Evolutionary conservation across 2,329 filamentous ascomycete genomes (phyloP).

Genomic region (Stagonosporopsis rhizophila): DNA sequence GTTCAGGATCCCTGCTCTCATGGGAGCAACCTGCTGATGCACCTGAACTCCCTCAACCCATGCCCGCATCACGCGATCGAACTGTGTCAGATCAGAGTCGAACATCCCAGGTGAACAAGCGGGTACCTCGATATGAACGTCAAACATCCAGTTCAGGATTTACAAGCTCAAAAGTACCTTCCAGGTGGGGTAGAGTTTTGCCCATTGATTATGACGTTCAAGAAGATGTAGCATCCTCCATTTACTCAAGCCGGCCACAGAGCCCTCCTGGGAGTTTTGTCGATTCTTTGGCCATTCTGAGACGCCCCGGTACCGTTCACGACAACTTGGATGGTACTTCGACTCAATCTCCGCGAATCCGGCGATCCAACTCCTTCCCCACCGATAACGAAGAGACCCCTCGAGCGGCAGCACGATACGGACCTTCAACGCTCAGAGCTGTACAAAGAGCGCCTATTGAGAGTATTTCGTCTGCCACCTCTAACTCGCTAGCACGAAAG

Average conservation of each 20-base stretch:
- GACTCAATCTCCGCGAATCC: slow-evolving; percentile 14
- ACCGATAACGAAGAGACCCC: slow-evolving; percentile 36
- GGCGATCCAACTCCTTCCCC: slow-evolving; percentile 32
- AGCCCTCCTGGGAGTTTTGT: slow-evolving; percentile 45
- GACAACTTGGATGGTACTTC: slow-evolving; percentile 19
- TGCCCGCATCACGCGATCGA: slow-evolving; percentile 23
- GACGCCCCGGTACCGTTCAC: slow-evolving; percentile 12
- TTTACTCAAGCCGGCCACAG: slow-evolving; percentile 51
- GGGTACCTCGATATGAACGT: slow-evolving; percentile 32
- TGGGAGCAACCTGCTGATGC: slow-evolving; percentile 43
- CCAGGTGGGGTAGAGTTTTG: slow-evolving; percentile 49
- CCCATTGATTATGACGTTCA: slow-evolving; percentile 18
- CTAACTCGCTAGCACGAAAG: slow-evolving; percentile 24
- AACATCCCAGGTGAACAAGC: slow-evolving; percentile 15
- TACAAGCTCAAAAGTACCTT: slow-evolving; percentile 44
- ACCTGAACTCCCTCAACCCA: slow-evolving; percentile 27
- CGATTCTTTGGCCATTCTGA: slow-evolving; percentile 33
- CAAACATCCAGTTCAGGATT: slow-evolving; percentile 49
- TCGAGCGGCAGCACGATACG: slow-evolving; percentile 23
- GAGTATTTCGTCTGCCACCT: slow-evolving; percentile 8
- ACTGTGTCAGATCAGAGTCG: slow-evolving; percentile 32
- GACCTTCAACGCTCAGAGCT: slow-evolving; percentile 16
- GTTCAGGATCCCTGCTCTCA: slow-evolving; percentile 50
- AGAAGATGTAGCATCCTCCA: slow-evolving; percentile 44
- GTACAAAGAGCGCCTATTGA: not conserved